phyloP scores from a whole-genome alignment of 306 rosid species.

The Pterocarpus macrocarpus region DNA sequence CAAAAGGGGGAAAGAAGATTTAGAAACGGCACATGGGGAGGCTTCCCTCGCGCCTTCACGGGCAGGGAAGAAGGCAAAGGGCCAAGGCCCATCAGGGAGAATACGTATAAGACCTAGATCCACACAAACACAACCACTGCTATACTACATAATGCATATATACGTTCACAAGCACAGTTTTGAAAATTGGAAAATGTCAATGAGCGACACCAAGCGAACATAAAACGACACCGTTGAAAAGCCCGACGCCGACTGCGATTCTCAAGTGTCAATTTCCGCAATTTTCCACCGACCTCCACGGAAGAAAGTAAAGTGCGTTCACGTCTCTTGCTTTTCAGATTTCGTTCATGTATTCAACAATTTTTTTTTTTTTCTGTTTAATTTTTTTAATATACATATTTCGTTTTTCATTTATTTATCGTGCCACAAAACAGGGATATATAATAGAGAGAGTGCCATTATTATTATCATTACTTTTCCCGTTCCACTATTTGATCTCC shows the following conservation, averaged over 20 bases:
- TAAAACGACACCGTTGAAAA: conserved; percentile 36
- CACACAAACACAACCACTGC: not conserved
- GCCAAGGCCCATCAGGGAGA: conserved; percentile 1
- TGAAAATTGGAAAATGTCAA: conserved; percentile 6
- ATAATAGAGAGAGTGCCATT: not conserved
- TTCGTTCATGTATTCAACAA: conserved; percentile 21
- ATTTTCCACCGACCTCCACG: conserved; percentile 49
- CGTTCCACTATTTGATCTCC: conserved; percentile 30
- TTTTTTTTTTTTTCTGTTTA: not conserved
- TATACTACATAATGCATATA: too few relatives aligned
- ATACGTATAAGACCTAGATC: not conserved
- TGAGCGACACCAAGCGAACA: not conserved
- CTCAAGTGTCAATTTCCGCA: conserved; percentile 28
- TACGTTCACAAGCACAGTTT: too few relatives aligned
- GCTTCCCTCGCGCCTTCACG: not conserved
- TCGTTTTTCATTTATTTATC: not conserved
- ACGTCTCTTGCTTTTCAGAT: conserved; percentile 33
- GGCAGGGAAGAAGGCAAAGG: not conserved
- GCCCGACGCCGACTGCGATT: conserved; percentile 21
- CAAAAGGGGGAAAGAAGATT: not conserved
- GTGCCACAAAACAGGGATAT: not conserved
- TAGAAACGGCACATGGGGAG: conserved; percentile 40
- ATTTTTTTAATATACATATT: not conserved
- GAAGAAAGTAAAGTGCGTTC: conserved; percentile 45
- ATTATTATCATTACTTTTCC: conserved; percentile 5